Conservation (phyloP, 306 rosid genomes). For the Vigna unguiculata region DNA sequence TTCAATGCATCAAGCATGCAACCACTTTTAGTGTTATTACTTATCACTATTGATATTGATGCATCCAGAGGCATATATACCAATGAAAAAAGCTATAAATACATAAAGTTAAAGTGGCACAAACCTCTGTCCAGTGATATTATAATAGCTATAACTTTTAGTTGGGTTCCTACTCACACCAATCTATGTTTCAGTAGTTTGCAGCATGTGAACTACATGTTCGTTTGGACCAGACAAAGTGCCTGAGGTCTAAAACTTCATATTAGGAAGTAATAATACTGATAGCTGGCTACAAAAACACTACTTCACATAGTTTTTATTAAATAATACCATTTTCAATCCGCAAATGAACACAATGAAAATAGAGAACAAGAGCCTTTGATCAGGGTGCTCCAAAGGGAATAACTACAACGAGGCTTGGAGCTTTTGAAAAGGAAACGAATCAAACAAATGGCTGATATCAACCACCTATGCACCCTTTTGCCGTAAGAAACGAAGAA, state of each 20-base stretch:
- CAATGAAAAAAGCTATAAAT: not conserved
- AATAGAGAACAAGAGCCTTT: conserved; percentile 39
- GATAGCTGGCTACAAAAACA: not conserved
- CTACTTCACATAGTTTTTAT: conserved; percentile 6
- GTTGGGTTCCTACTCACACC: not conserved
- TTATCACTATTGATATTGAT: conserved; percentile 2
- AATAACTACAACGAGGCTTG: conserved; percentile 25
- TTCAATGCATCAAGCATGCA: conserved; percentile 7
- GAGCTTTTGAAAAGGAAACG: conserved; percentile 33
- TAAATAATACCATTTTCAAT: conserved; percentile 15
- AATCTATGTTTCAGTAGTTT: conserved; percentile 8
- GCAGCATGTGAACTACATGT: conserved; percentile 6
- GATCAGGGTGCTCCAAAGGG: conserved; percentile 11
- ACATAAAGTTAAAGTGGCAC: not conserved
- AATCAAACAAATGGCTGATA: conserved; percentile 26
- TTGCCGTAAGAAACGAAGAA: not conserved
- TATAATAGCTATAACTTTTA: not conserved
- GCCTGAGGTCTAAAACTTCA: conserved; percentile 34
- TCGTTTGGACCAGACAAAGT: conserved; percentile 14
- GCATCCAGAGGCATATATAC: not conserved
- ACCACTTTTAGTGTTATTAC: not conserved
- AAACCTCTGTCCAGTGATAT: not conserved
- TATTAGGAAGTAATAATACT: not conserved
- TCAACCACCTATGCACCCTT: conserved; percentile 37
- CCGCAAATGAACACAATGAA: conserved; percentile 19